A percentile compares a stretch with the other conserved stretches of the same genome.
phyloP scores from a whole-genome alignment of 805 yeast genomes.

The Saccharomycopsis lassenensis region DNA sequence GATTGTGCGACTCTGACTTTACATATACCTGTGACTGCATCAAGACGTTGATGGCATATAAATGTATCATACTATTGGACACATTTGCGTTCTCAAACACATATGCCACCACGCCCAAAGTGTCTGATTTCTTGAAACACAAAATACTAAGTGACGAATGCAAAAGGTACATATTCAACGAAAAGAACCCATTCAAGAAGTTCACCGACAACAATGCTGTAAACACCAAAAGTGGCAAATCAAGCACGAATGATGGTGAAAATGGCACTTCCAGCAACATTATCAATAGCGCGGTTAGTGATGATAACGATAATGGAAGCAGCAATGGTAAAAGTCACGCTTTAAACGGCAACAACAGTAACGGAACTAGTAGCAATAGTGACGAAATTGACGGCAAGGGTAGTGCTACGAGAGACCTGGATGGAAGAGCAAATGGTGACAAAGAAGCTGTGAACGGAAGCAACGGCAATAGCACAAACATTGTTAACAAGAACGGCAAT shows the following conservation, averaged over 20 bases:
- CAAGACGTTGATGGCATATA: conserved; percentile 83
- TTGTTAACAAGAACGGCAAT: too few species aligned
- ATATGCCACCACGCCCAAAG: conserved; percentile 79
- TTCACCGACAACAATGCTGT: too few species aligned
- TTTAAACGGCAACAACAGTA: not conserved
- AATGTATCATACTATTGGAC: conserved; percentile 72
- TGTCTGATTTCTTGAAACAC: conserved; percentile 57
- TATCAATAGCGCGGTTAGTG: not conserved
- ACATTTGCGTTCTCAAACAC: conserved; percentile 82
- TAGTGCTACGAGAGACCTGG: too few species aligned
- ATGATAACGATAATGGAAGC: not conserved
- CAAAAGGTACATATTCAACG: conserved; percentile 38
- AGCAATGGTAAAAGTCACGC: not conserved
- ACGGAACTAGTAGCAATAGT: not conserved
- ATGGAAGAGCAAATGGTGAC: too few species aligned
- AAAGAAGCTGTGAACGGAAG: too few species aligned
- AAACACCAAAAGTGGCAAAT: not conserved
- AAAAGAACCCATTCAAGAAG: conserved; percentile 3
- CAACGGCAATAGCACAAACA: too few species aligned
- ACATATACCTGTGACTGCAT: conserved; percentile 74
- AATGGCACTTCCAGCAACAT: not conserved
- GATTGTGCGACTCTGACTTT: conserved; percentile 71
- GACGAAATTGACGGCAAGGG: not conserved
- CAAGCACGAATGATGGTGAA: not conserved
- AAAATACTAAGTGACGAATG: conserved; percentile 67